phyloP scores from a whole-genome alignment of 495 filamentous ascomycete species.

The Penicillium paradoxum region DNA sequence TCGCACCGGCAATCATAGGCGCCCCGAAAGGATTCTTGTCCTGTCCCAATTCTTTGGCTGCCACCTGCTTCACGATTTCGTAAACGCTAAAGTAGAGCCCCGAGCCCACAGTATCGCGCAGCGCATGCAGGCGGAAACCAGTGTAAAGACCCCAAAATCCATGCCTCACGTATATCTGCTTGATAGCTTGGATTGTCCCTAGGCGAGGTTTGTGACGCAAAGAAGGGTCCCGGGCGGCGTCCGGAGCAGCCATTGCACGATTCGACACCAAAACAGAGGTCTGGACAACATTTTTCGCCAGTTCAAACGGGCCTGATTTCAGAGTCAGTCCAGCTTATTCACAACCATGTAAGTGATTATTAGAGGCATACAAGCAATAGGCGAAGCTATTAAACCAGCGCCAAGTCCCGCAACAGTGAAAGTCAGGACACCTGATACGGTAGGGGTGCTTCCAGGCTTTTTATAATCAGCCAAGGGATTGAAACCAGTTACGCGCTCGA shows the following conservation, averaged over 20 bases:
- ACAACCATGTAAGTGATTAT: neutral
- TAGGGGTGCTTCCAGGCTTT: slow-evolving; percentile 63
- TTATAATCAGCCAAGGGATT: slow-evolving; percentile 70
- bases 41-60: slow-evolving; percentile 51
- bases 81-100: slow-evolving; percentile 90
- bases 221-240: slow-evolving; percentile 53
- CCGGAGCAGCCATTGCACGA: slow-evolving; percentile 54
- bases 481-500: slow-evolving; percentile 52
- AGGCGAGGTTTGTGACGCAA: slow-evolving; percentile 69
- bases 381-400: slow-evolving; percentile 73
- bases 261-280: slow-evolving; percentile 78
- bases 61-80: slow-evolving; percentile 80
- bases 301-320: slow-evolving; percentile 77
- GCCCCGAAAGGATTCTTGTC: slow-evolving; percentile 38
- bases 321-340: neutral
- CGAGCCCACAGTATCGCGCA: slow-evolving; percentile 85
- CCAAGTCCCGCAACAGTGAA: slow-evolving; percentile 75
- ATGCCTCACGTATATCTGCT: slow-evolving; percentile 71
- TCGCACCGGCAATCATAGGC: slow-evolving; percentile 41
- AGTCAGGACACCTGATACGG: slow-evolving; percentile 60
- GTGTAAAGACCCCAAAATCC: slow-evolving; percentile 80
- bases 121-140: slow-evolving; percentile 73
- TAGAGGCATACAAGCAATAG: slow-evolving; percentile 71
- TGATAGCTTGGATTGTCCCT: slow-evolving; percentile 73
- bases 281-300: slow-evolving; percentile 90